Conservation (phyloP, 768 basidiomycete species). For the Atractiella rhizophila region DNA sequence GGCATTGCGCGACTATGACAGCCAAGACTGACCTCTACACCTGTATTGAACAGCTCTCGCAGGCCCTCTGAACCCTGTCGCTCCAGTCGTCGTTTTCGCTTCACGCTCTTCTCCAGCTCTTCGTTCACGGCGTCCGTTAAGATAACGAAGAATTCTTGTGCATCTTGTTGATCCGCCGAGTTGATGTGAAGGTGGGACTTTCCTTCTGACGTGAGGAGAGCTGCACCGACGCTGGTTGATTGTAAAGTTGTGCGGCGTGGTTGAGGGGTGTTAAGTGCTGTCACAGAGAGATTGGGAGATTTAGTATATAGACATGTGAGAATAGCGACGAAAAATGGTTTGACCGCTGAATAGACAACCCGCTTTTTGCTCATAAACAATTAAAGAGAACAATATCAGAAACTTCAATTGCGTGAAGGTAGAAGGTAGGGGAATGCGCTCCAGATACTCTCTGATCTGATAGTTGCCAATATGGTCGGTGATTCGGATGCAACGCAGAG, state of each 20-base stretch:
- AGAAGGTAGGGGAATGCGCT: too few relatives aligned
- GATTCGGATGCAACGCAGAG: too few relatives aligned
- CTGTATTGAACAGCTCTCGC: conserved; percentile 1
- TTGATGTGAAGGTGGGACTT: conserved; percentile 55
- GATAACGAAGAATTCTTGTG: conserved; percentile 90
- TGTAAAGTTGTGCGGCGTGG: conserved; percentile 37
- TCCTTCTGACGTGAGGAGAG: conserved; percentile 26
- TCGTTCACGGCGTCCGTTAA: conserved; percentile 69
- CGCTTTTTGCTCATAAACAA: too few relatives aligned
- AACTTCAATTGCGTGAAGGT: too few relatives aligned
- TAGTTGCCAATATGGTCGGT: too few relatives aligned
- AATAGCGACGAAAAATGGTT: too few relatives aligned
- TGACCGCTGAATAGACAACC: too few relatives aligned
- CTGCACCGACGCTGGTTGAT: conserved; percentile 44
- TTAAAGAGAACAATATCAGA: too few relatives aligned
- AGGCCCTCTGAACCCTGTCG: conserved; percentile 19
- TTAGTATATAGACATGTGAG: conserved; percentile 20
- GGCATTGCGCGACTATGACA: not conserved
- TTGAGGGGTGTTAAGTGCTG: too few relatives aligned
- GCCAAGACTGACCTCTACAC: conserved; percentile 2
- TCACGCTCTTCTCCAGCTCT: conserved; percentile 45
- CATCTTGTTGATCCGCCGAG: conserved; percentile 95
- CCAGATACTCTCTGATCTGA: too few relatives aligned
- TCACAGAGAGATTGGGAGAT: too few relatives aligned
- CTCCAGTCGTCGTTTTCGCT: conserved; percentile 29